Conservation (phyloP, 2,329 filamentous ascomycete species). For the Cadophora luteo-olivacea region DNA sequence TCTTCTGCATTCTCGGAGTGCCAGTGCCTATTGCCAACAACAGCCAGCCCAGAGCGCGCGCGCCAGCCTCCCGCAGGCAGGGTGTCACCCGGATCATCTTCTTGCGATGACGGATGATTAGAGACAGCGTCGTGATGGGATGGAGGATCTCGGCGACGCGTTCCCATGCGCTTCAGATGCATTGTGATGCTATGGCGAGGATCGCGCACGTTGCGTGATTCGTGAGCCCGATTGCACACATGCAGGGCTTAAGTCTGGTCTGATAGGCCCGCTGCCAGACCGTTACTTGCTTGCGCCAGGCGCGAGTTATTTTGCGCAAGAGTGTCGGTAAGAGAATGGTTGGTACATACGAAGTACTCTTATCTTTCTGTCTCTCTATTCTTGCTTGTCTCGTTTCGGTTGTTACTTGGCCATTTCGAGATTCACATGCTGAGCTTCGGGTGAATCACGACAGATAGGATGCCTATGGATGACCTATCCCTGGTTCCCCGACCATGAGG, state of each 20-base stretch:
- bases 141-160: conserved; percentile 10
- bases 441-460: neutral
- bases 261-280: conserved; percentile 21
- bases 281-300: conserved; percentile 18
- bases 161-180: conserved; percentile 12
- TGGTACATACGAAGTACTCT: conserved; percentile 10
- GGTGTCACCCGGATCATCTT: conserved; percentile 20
- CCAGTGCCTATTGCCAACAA: neutral
- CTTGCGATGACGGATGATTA: conserved; percentile 19
- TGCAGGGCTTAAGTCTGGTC: conserved; percentile 16
- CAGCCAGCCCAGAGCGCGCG: neutral
- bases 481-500: neutral
- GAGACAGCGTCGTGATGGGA: conserved; percentile 8
- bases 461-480: neutral
- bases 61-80: neutral
- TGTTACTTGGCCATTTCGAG: neutral
- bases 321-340: conserved; percentile 23
- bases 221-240: conserved; percentile 24
- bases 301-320: conserved; percentile 20
- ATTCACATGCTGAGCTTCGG: conserved; percentile 1
- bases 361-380: conserved; percentile 17
- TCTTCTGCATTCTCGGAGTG: neutral
- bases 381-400: conserved; percentile 6
- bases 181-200: conserved; percentile 11
- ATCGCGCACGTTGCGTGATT: conserved; percentile 31